Evolutionary conservation across 352 stramenopile genomes (phyloP).

Genomic region (Pythium utonaiense): DNA sequence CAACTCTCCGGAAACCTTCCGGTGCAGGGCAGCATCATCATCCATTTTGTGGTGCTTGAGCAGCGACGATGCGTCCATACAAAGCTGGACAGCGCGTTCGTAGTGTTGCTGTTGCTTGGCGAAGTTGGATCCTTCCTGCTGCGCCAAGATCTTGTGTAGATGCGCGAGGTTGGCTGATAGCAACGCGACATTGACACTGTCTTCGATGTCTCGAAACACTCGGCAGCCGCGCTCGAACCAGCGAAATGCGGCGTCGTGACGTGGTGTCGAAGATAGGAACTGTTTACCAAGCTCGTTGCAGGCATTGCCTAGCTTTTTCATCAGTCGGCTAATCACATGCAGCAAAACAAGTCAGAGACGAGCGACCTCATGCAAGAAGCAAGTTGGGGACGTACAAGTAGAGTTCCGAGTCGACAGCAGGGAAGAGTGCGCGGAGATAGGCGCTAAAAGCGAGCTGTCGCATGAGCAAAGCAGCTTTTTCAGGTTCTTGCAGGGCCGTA

Average conservation of each 20-base stretch:
- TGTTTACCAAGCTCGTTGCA: conserved; percentile 83
- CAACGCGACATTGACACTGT: conserved; percentile 77
- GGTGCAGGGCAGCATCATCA: conserved; percentile 48
- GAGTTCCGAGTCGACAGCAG: conserved; percentile 62
- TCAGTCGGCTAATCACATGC: conserved; percentile 47
- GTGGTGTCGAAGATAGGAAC: conserved; percentile 36
- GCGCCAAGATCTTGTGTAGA: conserved; percentile 82
- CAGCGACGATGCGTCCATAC: conserved; percentile 50
- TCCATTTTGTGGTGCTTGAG: conserved; percentile 65
- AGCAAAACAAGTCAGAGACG: neutral
- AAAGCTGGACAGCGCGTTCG: conserved; percentile 54
- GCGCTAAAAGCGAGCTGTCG: conserved; percentile 51
- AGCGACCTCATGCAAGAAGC: neutral
- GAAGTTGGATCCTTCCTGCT: conserved; percentile 30
- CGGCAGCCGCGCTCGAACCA: conserved; percentile 82
- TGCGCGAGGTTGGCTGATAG: conserved; percentile 78
- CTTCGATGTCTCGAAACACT: conserved; percentile 83
- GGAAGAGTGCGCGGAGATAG: conserved; percentile 62
- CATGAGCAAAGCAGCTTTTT: neutral
- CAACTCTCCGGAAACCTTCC: conserved; percentile 78
- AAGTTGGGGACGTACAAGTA: conserved; percentile 65
- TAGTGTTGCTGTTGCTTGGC: conserved; percentile 53
- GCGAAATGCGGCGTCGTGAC: conserved; percentile 54
- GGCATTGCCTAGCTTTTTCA: conserved; percentile 87
- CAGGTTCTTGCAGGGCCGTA: neutral